Conservation (phyloP, 2,329 filamentous ascomycete species). For the Ophiostoma sp. region DNA sequence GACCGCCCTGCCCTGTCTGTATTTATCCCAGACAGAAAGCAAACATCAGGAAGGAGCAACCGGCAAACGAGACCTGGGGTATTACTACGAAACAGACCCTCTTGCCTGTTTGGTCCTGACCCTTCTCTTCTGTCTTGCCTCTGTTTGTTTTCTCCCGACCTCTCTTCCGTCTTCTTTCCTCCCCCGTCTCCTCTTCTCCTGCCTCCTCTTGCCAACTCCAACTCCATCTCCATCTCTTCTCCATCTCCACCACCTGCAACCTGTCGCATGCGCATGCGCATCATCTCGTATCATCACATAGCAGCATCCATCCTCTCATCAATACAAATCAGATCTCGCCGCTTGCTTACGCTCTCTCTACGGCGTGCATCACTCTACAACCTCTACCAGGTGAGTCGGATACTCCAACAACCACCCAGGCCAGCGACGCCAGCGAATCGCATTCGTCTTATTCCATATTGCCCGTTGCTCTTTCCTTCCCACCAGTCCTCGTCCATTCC, state of each 20-base stretch:
- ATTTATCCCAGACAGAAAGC: background rate
- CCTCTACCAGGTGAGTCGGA: background rate
- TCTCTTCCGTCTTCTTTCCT: background rate
- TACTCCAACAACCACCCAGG: background rate
- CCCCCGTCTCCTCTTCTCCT: background rate
- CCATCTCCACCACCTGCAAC: background rate
- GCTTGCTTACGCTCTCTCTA: background rate
- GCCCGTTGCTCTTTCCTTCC: background rate
- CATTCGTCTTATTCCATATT: background rate
- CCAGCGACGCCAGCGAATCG: background rate
- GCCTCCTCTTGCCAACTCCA: background rate
- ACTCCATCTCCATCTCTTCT: background rate
- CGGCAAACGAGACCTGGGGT: slow-evolving; percentile 13
- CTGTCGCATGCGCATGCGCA: background rate
- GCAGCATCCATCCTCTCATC: background rate
- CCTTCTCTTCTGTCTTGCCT: slow-evolving; percentile 6
- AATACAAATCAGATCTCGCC: background rate
- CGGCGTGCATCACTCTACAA: background rate
- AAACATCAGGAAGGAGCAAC: slow-evolving; percentile 1
- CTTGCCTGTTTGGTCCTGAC: slow-evolving; percentile 10
- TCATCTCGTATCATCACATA: background rate
- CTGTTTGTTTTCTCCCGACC: background rate
- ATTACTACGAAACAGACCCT: slow-evolving; percentile 11
- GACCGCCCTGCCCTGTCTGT: background rate
- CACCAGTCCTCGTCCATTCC: background rate